Evolutionary conservation across 139 green algal species (phyloP), one percentile per base, ranked within the genome.

Genomic region (Mychonastes homosphaera): DNA sequence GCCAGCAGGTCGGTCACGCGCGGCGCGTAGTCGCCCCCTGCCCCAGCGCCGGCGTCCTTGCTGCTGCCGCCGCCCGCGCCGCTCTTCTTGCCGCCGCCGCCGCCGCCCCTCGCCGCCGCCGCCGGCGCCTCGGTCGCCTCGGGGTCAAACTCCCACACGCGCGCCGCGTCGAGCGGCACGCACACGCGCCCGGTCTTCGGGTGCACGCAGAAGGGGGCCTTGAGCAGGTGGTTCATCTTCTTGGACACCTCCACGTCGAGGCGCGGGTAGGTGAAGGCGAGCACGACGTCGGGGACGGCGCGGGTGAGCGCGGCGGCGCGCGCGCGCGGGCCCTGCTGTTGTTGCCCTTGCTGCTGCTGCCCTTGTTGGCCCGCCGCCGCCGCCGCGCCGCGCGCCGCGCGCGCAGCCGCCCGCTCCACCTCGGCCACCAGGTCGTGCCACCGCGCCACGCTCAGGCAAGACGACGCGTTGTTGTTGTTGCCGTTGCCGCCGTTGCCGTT

Each of bases 151-250:
- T 81, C 62, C 52, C 78, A 76, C 3, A 76, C 82, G 1, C 28
- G 33, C 0, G 38, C 61, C 1, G 87, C 83, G 68, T 96, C 84
- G 18, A 99, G 87, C 15, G 92, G 92, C 45, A 99, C 86, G 60
- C 92, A 99, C 54, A 99, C 84, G 61, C 87, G 89, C 53, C 92
- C 90, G 4, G 93, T 99, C 76, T 99, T 98, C 26, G 93, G 93
- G 72, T 99, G 93, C 44, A 99, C 83, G 56, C 92, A 99, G 71
- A 99, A 98, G 12, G 93, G 93, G 3, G 91, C 87, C 79, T 99
- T 99, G 45, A 99, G 84, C 75, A 99, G 70, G 62, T 99, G 93
- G 75, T 99, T 99, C 84, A 94, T 98, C 77, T 98, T 96, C 67
- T 95, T 96, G 3, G 93, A 97, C 23, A 99, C 93, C 75, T 98